phyloP scores from a whole-genome alignment of 2,329 filamentous ascomycete genomes.

The Thielaviopsis populi region DNA sequence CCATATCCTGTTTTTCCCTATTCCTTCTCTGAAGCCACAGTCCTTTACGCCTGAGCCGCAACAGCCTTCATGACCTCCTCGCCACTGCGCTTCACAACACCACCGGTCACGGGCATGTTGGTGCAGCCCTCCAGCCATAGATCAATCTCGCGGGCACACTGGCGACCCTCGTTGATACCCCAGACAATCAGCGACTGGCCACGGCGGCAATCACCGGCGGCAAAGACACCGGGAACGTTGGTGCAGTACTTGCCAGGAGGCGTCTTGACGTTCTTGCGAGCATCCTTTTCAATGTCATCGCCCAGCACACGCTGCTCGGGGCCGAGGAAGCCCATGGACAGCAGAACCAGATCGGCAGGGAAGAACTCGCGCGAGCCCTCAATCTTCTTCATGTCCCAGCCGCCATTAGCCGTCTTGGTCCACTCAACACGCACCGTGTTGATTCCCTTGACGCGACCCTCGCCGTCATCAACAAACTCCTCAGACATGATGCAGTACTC shows the following conservation, averaged over 20 bases:
- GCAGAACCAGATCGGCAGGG: slow-evolving; percentile 81
- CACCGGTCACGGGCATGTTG: slow-evolving; percentile 75
- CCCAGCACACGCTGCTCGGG: slow-evolving; percentile 80
- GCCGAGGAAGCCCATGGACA: slow-evolving; percentile 95
- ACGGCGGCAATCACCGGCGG: slow-evolving; percentile 85
- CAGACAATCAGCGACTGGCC: slow-evolving; percentile 94
- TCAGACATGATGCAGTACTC: slow-evolving; percentile 98
- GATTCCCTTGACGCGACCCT: slow-evolving; percentile 82
- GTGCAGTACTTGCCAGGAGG: slow-evolving; percentile 74
- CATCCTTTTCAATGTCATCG: slow-evolving; percentile 79
- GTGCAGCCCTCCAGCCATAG: slow-evolving; percentile 68
- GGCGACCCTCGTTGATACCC: slow-evolving; percentile 95
- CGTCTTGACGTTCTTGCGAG: slow-evolving; percentile 93
- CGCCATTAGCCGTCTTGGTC: slow-evolving; percentile 76
- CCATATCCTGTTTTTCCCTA: neutral
- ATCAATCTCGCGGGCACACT: slow-evolving; percentile 84
- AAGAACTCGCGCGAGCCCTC: slow-evolving; percentile 92
- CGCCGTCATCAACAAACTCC: slow-evolving; percentile 83
- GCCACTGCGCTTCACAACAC: slow-evolving; percentile 75
- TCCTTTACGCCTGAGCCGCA: slow-evolving; percentile 19
- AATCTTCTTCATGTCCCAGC: slow-evolving; percentile 98
- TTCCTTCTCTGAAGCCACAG: neutral
- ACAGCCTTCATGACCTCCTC: slow-evolving; percentile 44
- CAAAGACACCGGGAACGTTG: slow-evolving; percentile 77
- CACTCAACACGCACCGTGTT: slow-evolving; percentile 92